Conservation (phyloP, 371 early-diverging fungal species). For the Haplosporangium sp. region DNA sequence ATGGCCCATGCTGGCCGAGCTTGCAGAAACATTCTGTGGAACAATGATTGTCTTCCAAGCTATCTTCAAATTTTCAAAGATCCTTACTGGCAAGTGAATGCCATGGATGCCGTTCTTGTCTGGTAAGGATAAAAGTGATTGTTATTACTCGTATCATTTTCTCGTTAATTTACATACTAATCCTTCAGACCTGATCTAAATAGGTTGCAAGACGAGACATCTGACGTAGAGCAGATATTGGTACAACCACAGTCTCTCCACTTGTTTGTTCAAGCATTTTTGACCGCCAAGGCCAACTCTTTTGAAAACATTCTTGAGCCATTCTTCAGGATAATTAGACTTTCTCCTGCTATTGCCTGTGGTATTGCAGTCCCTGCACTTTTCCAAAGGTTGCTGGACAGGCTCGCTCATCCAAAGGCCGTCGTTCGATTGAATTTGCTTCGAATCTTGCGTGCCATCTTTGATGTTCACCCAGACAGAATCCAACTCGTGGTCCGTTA, state of each 20-base stretch:
- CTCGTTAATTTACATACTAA: background rate
- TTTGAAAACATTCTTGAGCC: slow-evolving; percentile 65
- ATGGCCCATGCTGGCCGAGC: slow-evolving; percentile 64
- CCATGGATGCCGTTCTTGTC: slow-evolving; percentile 66
- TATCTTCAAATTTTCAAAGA: slow-evolving; percentile 67
- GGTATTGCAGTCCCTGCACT: slow-evolving; percentile 57
- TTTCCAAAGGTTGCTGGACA: slow-evolving; percentile 55
- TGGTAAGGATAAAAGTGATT: slow-evolving; percentile 56
- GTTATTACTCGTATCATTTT: background rate
- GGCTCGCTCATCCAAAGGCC: slow-evolving; percentile 61
- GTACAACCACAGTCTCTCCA: slow-evolving; percentile 52
- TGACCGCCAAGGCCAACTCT: slow-evolving; percentile 58
- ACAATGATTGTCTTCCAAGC: slow-evolving; percentile 58
- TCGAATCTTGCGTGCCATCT: slow-evolving; percentile 59
- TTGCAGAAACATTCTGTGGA: slow-evolving; percentile 62
- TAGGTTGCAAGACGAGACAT: slow-evolving; percentile 63
- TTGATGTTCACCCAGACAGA: slow-evolving; percentile 52
- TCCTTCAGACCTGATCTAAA: background rate
- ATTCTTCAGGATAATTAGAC: slow-evolving; percentile 58
- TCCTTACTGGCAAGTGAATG: slow-evolving; percentile 68
- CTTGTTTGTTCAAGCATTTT: slow-evolving; percentile 56
- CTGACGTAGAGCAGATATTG: slow-evolving; percentile 58
- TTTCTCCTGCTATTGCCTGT: slow-evolving; percentile 52
- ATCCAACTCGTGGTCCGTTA: slow-evolving; percentile 35
- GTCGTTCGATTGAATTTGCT: slow-evolving; percentile 61